phyloP scores from a whole-genome alignment of 225 moss, liverwort and hornwort genomes.

The Sphagnum contortum region DNA sequence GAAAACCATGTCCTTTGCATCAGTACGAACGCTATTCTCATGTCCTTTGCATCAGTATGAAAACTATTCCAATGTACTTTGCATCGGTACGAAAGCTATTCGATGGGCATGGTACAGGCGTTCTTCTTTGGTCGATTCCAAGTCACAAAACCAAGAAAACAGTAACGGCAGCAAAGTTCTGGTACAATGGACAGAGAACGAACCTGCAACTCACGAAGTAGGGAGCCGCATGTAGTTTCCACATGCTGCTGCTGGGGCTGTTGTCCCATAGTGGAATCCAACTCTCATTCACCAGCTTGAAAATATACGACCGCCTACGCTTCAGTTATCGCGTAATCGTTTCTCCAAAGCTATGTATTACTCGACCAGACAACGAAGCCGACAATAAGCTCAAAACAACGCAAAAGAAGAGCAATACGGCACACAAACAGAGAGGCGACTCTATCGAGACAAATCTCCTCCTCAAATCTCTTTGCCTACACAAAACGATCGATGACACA shows the following conservation, averaged over 20 bases:
- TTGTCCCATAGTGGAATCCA: slow-evolving; percentile 20
- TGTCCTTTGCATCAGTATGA: background rate
- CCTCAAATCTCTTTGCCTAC: too few species aligned
- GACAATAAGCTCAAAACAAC: too few species aligned
- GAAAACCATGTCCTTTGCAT: background rate
- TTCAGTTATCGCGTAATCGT: too few species aligned
- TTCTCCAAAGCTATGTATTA: too few species aligned
- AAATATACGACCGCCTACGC: too few species aligned
- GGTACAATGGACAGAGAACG: background rate
- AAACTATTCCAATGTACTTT: background rate
- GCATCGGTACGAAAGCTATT: background rate
- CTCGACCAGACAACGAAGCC: too few species aligned
- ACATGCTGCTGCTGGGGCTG: slow-evolving; percentile 59
- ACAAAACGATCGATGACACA: too few species aligned
- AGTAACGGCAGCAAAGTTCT: background rate
- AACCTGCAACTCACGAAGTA: slow-evolving; percentile 95
- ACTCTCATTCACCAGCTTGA: too few species aligned
- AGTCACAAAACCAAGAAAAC: background rate
- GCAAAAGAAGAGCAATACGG: too few species aligned
- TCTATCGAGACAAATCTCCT: too few species aligned
- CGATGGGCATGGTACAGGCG: background rate
- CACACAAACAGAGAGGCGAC: too few species aligned
- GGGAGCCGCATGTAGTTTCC: slow-evolving; percentile 85
- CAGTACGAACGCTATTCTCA: background rate
- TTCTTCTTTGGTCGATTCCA: background rate